Evolutionary conservation across 352 stramenopile species (phyloP).

Genomic region (Poterioochromonas sp.): DNA sequence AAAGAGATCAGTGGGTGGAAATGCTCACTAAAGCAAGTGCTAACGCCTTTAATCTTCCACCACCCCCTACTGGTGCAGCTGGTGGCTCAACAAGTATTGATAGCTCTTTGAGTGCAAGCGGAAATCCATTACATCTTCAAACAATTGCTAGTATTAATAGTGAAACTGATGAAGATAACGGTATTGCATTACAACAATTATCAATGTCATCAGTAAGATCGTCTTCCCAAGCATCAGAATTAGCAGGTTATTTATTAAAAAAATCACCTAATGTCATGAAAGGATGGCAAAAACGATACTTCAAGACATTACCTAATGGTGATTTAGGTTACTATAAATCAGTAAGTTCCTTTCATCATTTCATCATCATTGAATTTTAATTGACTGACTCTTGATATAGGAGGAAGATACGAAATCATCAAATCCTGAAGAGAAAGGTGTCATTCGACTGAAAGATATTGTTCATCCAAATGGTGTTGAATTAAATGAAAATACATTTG

Average conservation of each 20-base stretch:
- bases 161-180: too few species aligned
- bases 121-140: background rate
- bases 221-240: too few species aligned
- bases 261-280: conserved; percentile 2
- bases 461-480: background rate
- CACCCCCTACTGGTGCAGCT: too few species aligned
- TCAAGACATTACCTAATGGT: background rate
- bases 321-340: background rate
- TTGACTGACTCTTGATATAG: too few species aligned
- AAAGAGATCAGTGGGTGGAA: background rate
- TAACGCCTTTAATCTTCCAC: too few species aligned
- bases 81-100: background rate
- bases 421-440: background rate
- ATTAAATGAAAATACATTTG: background rate
- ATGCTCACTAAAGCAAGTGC: background rate
- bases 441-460: background rate
- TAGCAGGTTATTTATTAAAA: background rate
- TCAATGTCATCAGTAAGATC: too few species aligned
- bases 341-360: background rate
- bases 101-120: background rate
- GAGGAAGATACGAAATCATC: too few species aligned
- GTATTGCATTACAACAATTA: too few species aligned
- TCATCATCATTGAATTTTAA: too few species aligned
- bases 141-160: too few species aligned
- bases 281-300: conserved; percentile 20